These are phyloP conservation scores for Hericium erinaceus DNA, from an alignment of 768 basidiomycete species.

Conservation along the genomic window DNA sequence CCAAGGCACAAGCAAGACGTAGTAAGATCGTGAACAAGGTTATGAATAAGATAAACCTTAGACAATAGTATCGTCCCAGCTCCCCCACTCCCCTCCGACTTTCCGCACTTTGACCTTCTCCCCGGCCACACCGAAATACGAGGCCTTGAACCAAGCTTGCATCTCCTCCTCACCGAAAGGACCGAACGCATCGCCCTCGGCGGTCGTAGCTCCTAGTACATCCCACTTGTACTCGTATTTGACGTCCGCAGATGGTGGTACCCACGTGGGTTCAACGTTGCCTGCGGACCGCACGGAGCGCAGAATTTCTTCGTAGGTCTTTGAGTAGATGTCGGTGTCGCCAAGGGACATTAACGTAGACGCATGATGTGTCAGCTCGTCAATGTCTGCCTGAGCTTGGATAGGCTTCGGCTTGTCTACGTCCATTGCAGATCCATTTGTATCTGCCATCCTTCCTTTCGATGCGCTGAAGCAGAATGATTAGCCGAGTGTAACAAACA, in stretches of 20 bases:
- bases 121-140: slow-evolving; percentile 71
- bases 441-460: slow-evolving; percentile 21
- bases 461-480: neutral
- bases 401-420: slow-evolving; percentile 33
- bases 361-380: slow-evolving; percentile 74
- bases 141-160: slow-evolving; percentile 67
- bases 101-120: slow-evolving; percentile 70
- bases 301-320: slow-evolving; percentile 79
- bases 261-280: slow-evolving; percentile 58
- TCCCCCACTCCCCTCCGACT: slow-evolving; percentile 62
- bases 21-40: too few species aligned
- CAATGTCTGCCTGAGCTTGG: slow-evolving; percentile 46
- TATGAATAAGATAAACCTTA: too few species aligned
- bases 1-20: neutral
- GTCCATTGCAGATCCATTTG: slow-evolving; percentile 31
- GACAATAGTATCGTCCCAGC: slow-evolving; percentile 44
- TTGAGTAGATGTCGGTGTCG: slow-evolving; percentile 79
- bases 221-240: slow-evolving; percentile 83
- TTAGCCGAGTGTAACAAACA: neutral
- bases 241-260: slow-evolving; percentile 65
- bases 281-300: slow-evolving; percentile 67
- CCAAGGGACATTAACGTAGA: slow-evolving; percentile 84
- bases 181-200: slow-evolving; percentile 52
- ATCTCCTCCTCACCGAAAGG: slow-evolving; percentile 78
- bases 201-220: slow-evolving; percentile 35